Conservation (phyloP, 257 asterid species). For the Solanum gracilifrons region DNA sequence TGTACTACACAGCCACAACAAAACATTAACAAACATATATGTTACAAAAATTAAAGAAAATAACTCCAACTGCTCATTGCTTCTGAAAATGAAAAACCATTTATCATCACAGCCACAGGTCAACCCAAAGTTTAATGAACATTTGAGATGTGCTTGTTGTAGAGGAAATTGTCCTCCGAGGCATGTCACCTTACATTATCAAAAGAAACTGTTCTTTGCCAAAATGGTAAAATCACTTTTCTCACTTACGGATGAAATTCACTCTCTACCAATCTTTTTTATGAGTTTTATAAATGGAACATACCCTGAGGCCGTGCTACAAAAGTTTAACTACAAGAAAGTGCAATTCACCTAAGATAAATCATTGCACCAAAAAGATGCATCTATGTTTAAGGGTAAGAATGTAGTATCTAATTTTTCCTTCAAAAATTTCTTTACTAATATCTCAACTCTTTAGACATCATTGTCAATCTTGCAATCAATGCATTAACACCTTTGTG, state of each 20-base stretch:
- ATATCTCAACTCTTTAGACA: background rate
- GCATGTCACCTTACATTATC: background rate
- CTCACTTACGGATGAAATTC: background rate
- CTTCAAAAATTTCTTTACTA: background rate
- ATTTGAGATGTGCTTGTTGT: background rate
- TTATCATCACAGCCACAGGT: background rate
- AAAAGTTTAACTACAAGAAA: background rate
- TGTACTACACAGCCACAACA: conserved; percentile 36
- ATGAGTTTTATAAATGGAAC: background rate
- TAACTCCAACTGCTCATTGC: background rate
- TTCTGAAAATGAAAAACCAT: background rate
- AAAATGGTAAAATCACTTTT: background rate
- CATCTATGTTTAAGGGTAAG: background rate
- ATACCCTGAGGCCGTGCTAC: background rate
- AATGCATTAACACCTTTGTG: too few relatives aligned
- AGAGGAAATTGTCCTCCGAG: background rate
- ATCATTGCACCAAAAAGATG: background rate
- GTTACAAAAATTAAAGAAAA: background rate
- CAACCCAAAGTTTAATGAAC: background rate
- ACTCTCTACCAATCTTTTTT: background rate
- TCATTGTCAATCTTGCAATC: background rate
- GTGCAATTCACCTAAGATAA: background rate
- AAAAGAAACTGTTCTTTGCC: background rate
- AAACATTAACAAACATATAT: background rate
- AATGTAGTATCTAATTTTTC: background rate